Conservation (phyloP, 2,329 filamentous ascomycete genomes). For the Paraconiothyrium brasiliense region DNA sequence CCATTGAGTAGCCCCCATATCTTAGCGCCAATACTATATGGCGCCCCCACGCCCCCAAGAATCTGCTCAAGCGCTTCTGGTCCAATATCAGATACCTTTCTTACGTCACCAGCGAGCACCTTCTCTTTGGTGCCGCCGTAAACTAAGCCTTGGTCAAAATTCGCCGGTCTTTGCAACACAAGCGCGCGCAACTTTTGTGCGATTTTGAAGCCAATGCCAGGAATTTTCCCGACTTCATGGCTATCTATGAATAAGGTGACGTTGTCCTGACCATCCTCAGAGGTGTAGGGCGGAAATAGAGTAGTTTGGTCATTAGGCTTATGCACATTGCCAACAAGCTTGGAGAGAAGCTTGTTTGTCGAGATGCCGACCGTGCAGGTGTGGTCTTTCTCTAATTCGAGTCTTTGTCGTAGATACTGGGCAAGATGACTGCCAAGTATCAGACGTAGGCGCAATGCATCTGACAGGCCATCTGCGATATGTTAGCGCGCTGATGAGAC, state of each 20-base stretch:
- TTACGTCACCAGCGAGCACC: conserved; percentile 72
- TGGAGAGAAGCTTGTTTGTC: conserved; percentile 85
- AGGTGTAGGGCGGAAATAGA: conserved; percentile 71
- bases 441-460: conserved; percentile 66
- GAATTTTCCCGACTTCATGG: conserved; percentile 81
- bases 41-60: conserved; percentile 73
- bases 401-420: conserved; percentile 72
- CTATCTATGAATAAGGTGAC: conserved; percentile 75
- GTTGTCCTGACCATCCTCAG: conserved; percentile 51
- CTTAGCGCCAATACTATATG: conserved; percentile 74
- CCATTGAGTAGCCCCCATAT: conserved; percentile 85
- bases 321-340: conserved; percentile 82
- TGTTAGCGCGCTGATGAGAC: conserved; percentile 26
- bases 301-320: conserved; percentile 92
- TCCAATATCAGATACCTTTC: conserved; percentile 69
- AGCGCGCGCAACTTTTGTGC: conserved; percentile 72
- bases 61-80: conserved; percentile 72
- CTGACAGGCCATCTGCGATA: conserved; percentile 28
- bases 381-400: conserved; percentile 82
- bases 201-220: conserved; percentile 86
- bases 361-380: conserved; percentile 89
- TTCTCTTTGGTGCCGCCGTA: conserved; percentile 63
- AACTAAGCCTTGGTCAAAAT: conserved; percentile 56
- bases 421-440: conserved; percentile 84
- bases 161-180: conserved; percentile 60